Evolutionary conservation across 192 early-diverging fungal genomes (phyloP), one percentile per base, ranked within the genome.

Genomic region (Chytriomyces sp.): DNA sequence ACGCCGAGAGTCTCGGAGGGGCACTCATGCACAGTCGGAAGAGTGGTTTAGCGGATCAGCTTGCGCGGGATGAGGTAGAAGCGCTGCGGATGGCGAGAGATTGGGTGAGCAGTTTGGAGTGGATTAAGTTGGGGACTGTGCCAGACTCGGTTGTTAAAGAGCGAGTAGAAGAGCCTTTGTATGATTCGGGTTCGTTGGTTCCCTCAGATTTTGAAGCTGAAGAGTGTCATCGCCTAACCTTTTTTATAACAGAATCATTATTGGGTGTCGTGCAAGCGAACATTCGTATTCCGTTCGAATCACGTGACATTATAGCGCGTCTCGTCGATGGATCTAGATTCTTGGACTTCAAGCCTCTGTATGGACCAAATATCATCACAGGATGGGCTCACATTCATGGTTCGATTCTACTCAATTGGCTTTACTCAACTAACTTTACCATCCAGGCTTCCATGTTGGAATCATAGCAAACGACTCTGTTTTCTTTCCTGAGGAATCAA

Each of bases 21-120:
- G 89, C 87, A n/a, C 84, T 86, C 55, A 90, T 90, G 89, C 89
- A 90, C 75, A 83, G 82, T 39, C 81, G 89, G 28, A 83, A 83
- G 60, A 87, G 85, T n/a, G 75, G 85, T 55, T 79, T 90, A 10
- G 82, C 85, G 34, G 89, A 90, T 76, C 85, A 86, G 58, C 59
- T 90, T 14, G 89, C 89, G 4, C 70, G 74, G 55, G 86, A 89
- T 63, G 89, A 90, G 64, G 64, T 77, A 52, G 84, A 88, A 40
- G 89, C 87, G 62, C 84, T 90, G 39, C 69, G 82, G 2, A 88
- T 86, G 77, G 87, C 89, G 31, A 78, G 89, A 22, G 89, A 90
- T 66, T 90, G 85, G 75, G 77, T 89, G 34, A 64, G 32, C n/a
- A 55, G 52, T 68, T 53, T 68, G 17, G 65, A 30, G 4, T 88